Conservation (phyloP, 2,329 filamentous ascomycete genomes). For the Aspergillus intermedius region DNA sequence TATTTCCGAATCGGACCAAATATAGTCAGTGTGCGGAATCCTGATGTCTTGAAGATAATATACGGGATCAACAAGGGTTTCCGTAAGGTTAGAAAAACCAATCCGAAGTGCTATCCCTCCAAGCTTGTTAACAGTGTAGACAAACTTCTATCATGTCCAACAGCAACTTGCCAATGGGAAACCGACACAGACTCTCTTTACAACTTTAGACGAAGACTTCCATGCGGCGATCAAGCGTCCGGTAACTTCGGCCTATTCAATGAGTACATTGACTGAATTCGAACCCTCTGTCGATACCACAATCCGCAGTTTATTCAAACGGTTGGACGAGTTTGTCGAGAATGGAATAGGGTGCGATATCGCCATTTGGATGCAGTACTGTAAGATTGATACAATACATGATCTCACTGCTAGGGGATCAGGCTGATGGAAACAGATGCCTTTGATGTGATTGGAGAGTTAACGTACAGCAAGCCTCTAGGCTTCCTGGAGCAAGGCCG, state of each 20-base stretch:
- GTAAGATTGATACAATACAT: conserved; percentile 4
- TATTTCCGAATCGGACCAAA: conserved; percentile 8
- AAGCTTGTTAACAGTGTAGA: conserved; percentile 1
- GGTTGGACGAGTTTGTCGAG: conserved; percentile 19
- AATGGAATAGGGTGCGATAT: conserved; percentile 20
- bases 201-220: conserved; percentile 24
- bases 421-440: conserved; percentile 12
- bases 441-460: conserved; percentile 32
- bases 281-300: conserved; percentile 33
- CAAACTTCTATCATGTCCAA: conserved; percentile 15
- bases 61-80: conserved; percentile 17
- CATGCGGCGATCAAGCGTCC: conserved; percentile 37
- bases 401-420: background rate
- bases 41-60: conserved; percentile 14
- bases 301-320: conserved; percentile 18
- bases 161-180: conserved; percentile 16
- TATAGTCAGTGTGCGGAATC: conserved; percentile 15
- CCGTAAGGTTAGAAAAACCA: conserved; percentile 6
- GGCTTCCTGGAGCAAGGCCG: conserved; percentile 27
- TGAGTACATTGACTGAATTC: conserved; percentile 37
- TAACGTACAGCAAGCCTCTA: conserved; percentile 29
- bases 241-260: conserved; percentile 35
- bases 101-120: background rate
- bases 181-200: conserved; percentile 15
- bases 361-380: conserved; percentile 28